Conservation (phyloP, 768 basidiomycete species). For the Phylloporus sp. region DNA sequence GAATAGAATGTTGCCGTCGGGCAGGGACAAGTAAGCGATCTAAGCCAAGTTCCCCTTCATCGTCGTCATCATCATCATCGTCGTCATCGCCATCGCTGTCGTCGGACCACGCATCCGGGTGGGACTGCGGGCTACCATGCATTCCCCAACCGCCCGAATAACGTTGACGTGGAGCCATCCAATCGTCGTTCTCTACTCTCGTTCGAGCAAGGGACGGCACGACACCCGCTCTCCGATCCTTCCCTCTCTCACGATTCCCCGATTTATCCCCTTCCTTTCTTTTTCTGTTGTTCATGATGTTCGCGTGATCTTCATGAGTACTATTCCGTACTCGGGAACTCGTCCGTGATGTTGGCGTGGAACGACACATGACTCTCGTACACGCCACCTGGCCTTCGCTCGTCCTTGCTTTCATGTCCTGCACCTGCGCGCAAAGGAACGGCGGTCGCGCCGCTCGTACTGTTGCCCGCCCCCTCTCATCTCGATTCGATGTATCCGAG, state of each 20-base stretch:
- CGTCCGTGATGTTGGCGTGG: constrained; percentile 64
- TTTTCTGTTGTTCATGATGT: constrained; percentile 20
- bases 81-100: constrained; percentile 36
- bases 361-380: constrained; percentile 61
- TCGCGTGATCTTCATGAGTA: constrained; percentile 17
- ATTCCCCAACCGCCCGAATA: constrained; percentile 33
- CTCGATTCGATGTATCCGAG: constrained; percentile 25
- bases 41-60: constrained; percentile 59
- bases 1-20: constrained; percentile 71
- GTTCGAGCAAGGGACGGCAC: constrained; percentile 63
- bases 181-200: constrained; percentile 54
- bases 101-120: constrained; percentile 17
- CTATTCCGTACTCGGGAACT: constrained; percentile 40
- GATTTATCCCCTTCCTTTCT: constrained; percentile 18
- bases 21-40: constrained; percentile 66
- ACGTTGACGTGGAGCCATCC: constrained; percentile 36
- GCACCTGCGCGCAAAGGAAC: constrained; percentile 32
- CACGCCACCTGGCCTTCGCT: constrained; percentile 40
- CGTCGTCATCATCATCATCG: constrained; percentile 42
- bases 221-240: constrained; percentile 34
- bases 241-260: constrained; percentile 23
- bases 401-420: constrained; percentile 26
- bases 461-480: constrained; percentile 14
- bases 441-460: constrained; percentile 25
- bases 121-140: constrained; percentile 14